A percentile compares a stretch with the other conserved stretches of the same genome.
phyloP scores from a whole-genome alignment of 768 basidiomycete species.

The Lepiota brunneoincarnata region DNA sequence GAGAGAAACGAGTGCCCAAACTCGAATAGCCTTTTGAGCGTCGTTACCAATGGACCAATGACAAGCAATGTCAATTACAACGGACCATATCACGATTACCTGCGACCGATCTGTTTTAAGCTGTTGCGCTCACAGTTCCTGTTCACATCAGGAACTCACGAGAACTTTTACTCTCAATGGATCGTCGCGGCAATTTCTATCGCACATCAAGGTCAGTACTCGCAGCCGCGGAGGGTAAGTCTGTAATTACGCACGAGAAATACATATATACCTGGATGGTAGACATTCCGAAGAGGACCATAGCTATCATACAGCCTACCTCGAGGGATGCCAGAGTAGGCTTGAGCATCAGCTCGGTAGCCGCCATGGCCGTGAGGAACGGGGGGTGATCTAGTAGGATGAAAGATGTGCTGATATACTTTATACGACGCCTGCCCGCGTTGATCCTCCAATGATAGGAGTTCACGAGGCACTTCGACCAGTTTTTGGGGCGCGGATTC shows the following conservation, averaged over 20 bases:
- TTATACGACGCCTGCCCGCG: too few species aligned
- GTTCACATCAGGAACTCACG: background rate
- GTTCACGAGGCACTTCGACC: too few species aligned
- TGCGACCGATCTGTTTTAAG: background rate
- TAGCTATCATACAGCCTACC: background rate
- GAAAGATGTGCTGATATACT: too few species aligned
- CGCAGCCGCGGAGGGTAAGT: background rate
- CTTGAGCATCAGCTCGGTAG: background rate
- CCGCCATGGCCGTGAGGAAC: background rate
- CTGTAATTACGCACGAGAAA: background rate
- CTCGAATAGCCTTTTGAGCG: background rate
- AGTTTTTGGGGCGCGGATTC: too few species aligned
- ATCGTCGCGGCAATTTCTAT: background rate
- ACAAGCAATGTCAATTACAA: background rate
- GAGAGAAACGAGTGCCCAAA: background rate
- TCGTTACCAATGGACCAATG: background rate
- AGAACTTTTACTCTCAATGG: background rate
- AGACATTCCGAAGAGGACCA: conserved; percentile 1
- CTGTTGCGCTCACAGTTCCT: too few species aligned
- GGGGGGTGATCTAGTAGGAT: too few species aligned
- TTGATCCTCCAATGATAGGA: too few species aligned
- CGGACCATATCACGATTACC: background rate
- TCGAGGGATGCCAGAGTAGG: background rate
- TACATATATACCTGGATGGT: conserved; percentile 1
- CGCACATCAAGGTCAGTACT: background rate